Evolutionary conservation across 1,284 basidiomycete species (phyloP).

Genomic region (Sporisorium sorghi): DNA sequence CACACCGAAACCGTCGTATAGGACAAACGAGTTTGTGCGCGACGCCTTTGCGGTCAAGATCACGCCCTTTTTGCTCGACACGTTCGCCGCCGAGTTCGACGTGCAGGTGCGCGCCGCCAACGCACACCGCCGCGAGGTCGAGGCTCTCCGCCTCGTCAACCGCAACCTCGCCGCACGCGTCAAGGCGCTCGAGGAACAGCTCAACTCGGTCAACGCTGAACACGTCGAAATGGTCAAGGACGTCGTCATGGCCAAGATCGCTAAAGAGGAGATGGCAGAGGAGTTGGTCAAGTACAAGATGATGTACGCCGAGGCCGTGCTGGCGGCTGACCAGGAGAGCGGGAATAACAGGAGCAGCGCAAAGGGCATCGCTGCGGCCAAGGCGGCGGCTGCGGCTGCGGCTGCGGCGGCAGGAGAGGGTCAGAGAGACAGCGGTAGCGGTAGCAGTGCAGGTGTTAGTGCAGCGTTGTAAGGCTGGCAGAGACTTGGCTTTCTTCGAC

Average conservation of each 20-base stretch:
- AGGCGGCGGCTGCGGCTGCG: neutral
- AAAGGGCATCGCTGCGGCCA: slow-evolving; percentile 5
- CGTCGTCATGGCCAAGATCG: slow-evolving; percentile 64
- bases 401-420: neutral
- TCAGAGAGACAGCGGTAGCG: slow-evolving; percentile 14
- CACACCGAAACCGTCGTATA: slow-evolving; percentile 6
- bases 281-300: slow-evolving; percentile 66
- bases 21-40: slow-evolving; percentile 58
- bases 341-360: slow-evolving; percentile 30
- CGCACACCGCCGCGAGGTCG: slow-evolving; percentile 63
- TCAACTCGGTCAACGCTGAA: slow-evolving; percentile 58
- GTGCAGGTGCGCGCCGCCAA: slow-evolving; percentile 59
- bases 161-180: slow-evolving; percentile 61
- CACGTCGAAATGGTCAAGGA: slow-evolving; percentile 68
- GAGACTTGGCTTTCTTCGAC: neutral
- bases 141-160: slow-evolving; percentile 65
- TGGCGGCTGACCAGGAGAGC: slow-evolving; percentile 48
- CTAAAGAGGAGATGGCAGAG: slow-evolving; percentile 68
- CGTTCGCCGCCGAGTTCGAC: slow-evolving; percentile 65
- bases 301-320: slow-evolving; percentile 63
- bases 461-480: too few relatives aligned
- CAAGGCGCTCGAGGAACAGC: slow-evolving; percentile 63
- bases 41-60: slow-evolving; percentile 66
- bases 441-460: neutral
- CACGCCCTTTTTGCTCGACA: slow-evolving; percentile 60